phyloP scores from a whole-genome alignment of 1,139 yeast species.

The Hemisphaericaspora subhashii region DNA sequence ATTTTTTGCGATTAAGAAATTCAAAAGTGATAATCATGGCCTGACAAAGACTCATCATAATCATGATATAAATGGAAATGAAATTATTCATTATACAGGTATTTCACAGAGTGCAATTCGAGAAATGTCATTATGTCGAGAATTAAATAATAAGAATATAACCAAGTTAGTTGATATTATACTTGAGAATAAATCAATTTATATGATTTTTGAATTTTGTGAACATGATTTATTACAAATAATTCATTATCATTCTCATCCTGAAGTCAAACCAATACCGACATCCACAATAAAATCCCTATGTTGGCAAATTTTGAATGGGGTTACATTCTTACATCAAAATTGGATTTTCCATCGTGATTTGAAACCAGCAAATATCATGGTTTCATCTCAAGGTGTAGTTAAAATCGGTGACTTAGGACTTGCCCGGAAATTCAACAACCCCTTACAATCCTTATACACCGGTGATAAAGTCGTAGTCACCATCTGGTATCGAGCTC shows the following conservation, averaged over 20 bases:
- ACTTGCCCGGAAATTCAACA: slow-evolving; percentile 84
- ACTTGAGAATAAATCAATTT: slow-evolving; percentile 87
- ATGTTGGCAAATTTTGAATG: slow-evolving; percentile 89
- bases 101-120: slow-evolving; percentile 95
- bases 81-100: slow-evolving; percentile 86
- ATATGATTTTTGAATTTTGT: slow-evolving; percentile 93
- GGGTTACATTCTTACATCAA: slow-evolving; percentile 87
- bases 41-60: slow-evolving; percentile 33
- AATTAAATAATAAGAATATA: slow-evolving; percentile 75
- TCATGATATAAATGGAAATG: slow-evolving; percentile 60
- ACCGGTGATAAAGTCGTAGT: slow-evolving; percentile 97
- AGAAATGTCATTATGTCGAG: slow-evolving; percentile 94
- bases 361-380: slow-evolving; percentile 94
- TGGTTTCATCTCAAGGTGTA: slow-evolving; percentile 87
- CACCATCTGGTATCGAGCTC: slow-evolving; percentile 97
- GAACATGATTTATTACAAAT: slow-evolving; percentile 94
- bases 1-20: slow-evolving; percentile 86
- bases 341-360: slow-evolving; percentile 97
- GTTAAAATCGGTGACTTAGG: slow-evolving; percentile 97
- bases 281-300: slow-evolving; percentile 76
- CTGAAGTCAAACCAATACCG: slow-evolving; percentile 77
- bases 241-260: slow-evolving; percentile 91
- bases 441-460: slow-evolving; percentile 84
- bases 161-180: slow-evolving; percentile 80
- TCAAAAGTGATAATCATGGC: slow-evolving; percentile 84